These are phyloP conservation scores for Endocarpon pusillum DNA, from an alignment of 495 filamentous ascomycete genomes.

Conservation along the genomic window DNA sequence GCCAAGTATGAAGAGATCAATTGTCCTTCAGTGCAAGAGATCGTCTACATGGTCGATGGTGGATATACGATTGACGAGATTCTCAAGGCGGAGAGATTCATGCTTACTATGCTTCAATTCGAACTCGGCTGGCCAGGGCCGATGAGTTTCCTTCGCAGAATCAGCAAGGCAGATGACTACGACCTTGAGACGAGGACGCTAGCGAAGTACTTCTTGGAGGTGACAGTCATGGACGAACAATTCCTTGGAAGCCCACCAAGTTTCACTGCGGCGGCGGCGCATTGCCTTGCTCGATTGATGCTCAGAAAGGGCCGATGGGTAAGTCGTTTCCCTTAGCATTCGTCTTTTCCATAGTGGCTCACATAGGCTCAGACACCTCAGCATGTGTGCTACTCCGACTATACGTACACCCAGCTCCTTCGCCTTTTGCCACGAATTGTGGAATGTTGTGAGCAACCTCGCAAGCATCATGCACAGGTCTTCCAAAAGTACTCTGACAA, in stretches of 20 bases:
- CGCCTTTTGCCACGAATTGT: constrained; percentile 58
- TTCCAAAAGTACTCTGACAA: constrained; percentile 82
- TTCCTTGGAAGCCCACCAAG: constrained; percentile 85
- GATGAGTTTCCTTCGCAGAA: constrained; percentile 90
- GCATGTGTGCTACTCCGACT: constrained; percentile 83
- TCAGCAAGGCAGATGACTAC: constrained; percentile 98
- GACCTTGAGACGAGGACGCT: constrained; percentile 89
- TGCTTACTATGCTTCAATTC: constrained; percentile 89
- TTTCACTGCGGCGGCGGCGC: constrained; percentile 79
- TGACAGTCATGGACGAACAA: constrained; percentile 95
- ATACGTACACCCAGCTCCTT: constrained; percentile 70
- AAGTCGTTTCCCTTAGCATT: constrained; percentile 21
- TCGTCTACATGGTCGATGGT: constrained; percentile 94
- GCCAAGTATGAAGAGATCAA: constrained; percentile 99
- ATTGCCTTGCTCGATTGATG: constrained; percentile 82
- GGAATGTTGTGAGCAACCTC: constrained; percentile 71
- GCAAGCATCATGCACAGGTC: constrained; percentile 66
- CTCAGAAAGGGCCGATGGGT: constrained; percentile 85
- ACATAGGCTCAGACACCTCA: constrained; percentile 42
- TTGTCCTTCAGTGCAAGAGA: constrained; percentile 83
- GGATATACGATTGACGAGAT: constrained; percentile 84
- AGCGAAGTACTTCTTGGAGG: constrained; percentile 94
- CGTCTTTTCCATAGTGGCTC: constrained; percentile 1
- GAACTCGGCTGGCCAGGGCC: constrained; percentile 93
- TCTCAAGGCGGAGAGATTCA: constrained; percentile 92